Evolutionary conservation across 1,284 basidiomycete species (phyloP).

Genomic region (Mycosarcoma mackinlayi): DNA sequence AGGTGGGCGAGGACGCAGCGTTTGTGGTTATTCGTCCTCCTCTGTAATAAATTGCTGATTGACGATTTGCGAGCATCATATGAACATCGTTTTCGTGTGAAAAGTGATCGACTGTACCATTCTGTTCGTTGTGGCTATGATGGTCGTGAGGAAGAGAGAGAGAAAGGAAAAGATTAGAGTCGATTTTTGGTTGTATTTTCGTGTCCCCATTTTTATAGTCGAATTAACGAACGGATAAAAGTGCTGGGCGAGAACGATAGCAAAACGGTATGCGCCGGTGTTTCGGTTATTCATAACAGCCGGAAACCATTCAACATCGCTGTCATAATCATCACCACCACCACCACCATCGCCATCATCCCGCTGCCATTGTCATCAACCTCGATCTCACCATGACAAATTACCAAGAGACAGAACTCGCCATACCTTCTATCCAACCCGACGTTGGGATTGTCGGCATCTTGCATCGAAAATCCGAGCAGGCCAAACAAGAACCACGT

Average conservation of each 20-base stretch:
- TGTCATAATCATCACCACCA: not conserved
- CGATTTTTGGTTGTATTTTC: not conserved
- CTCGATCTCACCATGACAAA: slow-evolving; percentile 9
- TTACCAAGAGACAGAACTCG: slow-evolving; percentile 10
- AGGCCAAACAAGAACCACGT: not conserved
- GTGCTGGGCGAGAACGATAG: too few species aligned
- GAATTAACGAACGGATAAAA: too few species aligned
- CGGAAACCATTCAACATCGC: not conserved
- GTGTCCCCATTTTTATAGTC: not conserved
- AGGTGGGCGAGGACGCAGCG: not conserved
- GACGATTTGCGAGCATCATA: too few species aligned
- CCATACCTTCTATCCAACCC: slow-evolving; percentile 16
- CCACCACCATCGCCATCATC: slow-evolving; percentile 1
- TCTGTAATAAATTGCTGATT: slow-evolving; percentile 10
- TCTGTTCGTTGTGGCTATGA: too few species aligned
- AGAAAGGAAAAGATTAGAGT: not conserved
- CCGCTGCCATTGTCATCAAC: too few species aligned
- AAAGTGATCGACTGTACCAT: too few species aligned
- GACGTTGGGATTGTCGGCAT: slow-evolving; percentile 23
- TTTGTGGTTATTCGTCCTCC: slow-evolving; percentile 38
- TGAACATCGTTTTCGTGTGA: too few species aligned
- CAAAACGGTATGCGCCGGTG: too few species aligned
- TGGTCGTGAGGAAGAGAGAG: too few species aligned
- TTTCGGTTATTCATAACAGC: too few species aligned
- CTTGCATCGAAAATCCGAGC: slow-evolving; percentile 16